A percentile compares a stretch with the other conserved stretches of the same genome.
phyloP scores from a whole-genome alignment of 495 filamentous ascomycete species.

The Copromyces sp. region DNA sequence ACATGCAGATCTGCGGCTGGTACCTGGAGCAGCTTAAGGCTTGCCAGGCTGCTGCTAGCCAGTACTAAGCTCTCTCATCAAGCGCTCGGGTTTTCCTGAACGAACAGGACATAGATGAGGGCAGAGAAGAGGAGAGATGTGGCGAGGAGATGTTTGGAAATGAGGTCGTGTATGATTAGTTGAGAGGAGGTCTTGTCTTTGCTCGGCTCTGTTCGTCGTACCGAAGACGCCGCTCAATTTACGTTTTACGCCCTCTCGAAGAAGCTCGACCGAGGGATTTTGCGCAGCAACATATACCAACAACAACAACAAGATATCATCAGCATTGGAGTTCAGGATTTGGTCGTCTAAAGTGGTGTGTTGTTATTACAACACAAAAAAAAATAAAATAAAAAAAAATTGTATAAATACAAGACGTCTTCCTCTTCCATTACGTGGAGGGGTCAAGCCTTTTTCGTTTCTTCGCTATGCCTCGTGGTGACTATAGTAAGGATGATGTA shows the following conservation, averaged over 20 bases:
- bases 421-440: background rate
- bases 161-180: background rate
- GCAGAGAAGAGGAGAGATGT: background rate
- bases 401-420: background rate
- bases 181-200: background rate
- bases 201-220: background rate
- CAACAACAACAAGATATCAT: background rate
- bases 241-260: background rate
- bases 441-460: background rate
- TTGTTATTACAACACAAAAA: background rate
- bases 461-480: background rate
- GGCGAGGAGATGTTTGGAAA: background rate
- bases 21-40: slow-evolving; percentile 97
- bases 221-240: background rate
- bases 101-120: background rate
- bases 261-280: background rate
- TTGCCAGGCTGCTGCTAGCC: slow-evolving; percentile 81
- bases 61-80: slow-evolving; percentile 49
- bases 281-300: background rate
- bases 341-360: background rate
- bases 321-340: background rate
- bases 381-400: background rate
- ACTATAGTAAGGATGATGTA: background rate
- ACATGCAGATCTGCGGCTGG: slow-evolving; percentile 94
- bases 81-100: too few species aligned